Percentiles rank a stretch among this genome's conserved stretches.
phyloP scores from a whole-genome alignment of 768 basidiomycete genomes.

The Clavulina sp. region DNA sequence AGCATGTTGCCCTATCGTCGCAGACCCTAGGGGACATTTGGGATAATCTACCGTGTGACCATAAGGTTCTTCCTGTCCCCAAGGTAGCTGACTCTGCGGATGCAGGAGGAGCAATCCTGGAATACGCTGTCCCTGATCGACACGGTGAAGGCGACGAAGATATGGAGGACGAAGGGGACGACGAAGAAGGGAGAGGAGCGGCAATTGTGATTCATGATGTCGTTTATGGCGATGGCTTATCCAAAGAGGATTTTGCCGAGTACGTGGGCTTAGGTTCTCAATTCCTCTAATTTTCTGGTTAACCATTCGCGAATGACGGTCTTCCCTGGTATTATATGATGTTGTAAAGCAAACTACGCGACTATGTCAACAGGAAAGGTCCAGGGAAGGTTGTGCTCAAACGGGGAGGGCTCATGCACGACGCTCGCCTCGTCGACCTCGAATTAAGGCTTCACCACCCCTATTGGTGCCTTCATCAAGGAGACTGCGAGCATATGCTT shows the following conservation, averaged over 20 bases:
- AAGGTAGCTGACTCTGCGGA: constrained; percentile 21
- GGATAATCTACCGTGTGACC: constrained; percentile 40
- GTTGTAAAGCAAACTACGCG: constrained; percentile 28
- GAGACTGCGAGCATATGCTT: constrained; percentile 68
- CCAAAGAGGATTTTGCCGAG: constrained; percentile 38
- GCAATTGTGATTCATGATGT: constrained; percentile 45
- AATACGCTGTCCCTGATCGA: not conserved
- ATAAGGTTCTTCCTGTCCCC: constrained; percentile 33
- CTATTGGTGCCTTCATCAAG: constrained; percentile 67
- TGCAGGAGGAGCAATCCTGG: not conserved
- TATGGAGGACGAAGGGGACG: constrained; percentile 12
- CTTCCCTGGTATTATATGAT: not conserved
- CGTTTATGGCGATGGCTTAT: constrained; percentile 37
- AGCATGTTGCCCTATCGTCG: constrained; percentile 50
- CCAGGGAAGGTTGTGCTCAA: constrained; percentile 18
- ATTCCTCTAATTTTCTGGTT: not conserved
- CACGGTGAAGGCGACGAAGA: constrained; percentile 1
- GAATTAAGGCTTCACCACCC: constrained; percentile 50
- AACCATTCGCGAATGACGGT: too few species aligned
- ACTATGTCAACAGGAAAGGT: constrained; percentile 19
- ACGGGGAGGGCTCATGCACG: constrained; percentile 27
- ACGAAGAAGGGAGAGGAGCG: constrained; percentile 24
- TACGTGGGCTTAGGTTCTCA: constrained; percentile 20
- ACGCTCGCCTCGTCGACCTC: constrained; percentile 36
- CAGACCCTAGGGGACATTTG: constrained; percentile 53